A percentile compares a stretch with the other conserved stretches of the same genome.
These are phyloP conservation scores for Amauroascus verrucosus DNA, from an alignment of 2,329 filamentous ascomycete genomes.

Conservation along the genomic window DNA sequence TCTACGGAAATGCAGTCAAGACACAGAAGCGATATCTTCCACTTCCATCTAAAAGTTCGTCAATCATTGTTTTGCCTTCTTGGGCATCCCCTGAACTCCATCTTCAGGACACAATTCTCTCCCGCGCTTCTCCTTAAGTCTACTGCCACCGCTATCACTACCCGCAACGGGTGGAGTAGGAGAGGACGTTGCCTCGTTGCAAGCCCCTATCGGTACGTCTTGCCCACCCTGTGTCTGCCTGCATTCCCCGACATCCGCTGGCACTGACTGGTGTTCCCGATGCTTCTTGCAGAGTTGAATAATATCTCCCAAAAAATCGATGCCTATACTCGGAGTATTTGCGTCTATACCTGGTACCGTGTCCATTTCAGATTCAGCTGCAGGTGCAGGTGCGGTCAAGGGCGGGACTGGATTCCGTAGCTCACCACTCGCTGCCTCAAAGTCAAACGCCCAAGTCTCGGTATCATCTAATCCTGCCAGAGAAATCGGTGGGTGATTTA, in stretches of 20 bases:
- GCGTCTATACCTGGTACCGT: not conserved
- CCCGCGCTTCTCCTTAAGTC: not conserved
- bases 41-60: no score
- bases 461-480: not conserved
- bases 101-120: not conserved
- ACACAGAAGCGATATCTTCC: no score
- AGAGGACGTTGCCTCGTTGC: not conserved
- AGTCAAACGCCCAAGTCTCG: not conserved
- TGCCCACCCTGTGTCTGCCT: not conserved
- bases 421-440: constrained; percentile 1
- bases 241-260: no score
- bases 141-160: not conserved
- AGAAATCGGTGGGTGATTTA: not conserved
- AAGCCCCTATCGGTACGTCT: not conserved
- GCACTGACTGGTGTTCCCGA: not conserved
- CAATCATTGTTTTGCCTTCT: not conserved
- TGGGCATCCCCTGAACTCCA: not conserved
- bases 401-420: not conserved
- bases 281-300: no score
- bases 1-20: no score
- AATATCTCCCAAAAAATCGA: no score
- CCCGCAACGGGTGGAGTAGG: not conserved
- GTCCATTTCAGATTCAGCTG: not conserved
- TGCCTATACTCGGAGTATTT: not conserved
- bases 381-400: not conserved